phyloP scores from a whole-genome alignment of 2,329 filamentous ascomycete species.

The Coniochaeta prunicola region DNA sequence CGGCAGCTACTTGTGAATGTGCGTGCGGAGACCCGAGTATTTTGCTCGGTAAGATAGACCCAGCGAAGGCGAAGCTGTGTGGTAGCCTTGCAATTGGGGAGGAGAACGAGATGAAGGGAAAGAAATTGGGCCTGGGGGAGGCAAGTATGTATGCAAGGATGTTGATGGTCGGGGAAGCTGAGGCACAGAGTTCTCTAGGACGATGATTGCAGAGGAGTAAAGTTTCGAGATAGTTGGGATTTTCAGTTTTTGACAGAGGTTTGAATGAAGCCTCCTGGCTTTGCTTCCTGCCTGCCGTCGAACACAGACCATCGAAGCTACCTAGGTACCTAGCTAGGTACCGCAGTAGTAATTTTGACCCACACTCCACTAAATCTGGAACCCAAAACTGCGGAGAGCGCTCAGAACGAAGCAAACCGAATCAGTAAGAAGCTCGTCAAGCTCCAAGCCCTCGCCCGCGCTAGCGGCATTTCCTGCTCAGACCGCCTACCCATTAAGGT shows the following conservation, averaged over 20 bases:
- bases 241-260: slow-evolving; percentile 8
- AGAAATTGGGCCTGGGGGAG: neutral
- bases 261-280: neutral
- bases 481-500: neutral
- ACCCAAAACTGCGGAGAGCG: neutral
- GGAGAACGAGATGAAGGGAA: neutral
- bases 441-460: neutral
- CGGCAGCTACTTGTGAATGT: neutral
- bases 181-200: neutral
- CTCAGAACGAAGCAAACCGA: neutral
- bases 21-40: slow-evolving; percentile 9
- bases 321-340: too few relatives aligned
- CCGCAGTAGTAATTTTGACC: too few relatives aligned
- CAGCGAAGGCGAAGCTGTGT: neutral
- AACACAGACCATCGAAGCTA: slow-evolving; percentile 10
- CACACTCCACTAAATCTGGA: neutral
- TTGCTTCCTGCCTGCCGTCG: slow-evolving; percentile 1
- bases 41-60: neutral
- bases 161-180: slow-evolving; percentile 4
- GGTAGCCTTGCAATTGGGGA: neutral
- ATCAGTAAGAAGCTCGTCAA: neutral
- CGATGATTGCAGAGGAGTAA: neutral
- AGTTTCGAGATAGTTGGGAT: neutral
- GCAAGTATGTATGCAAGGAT: slow-evolving; percentile 4
- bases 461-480: neutral